Evolutionary conservation across 1,284 basidiomycete species (phyloP), one percentile per base, ranked within the genome.

Genomic region (Sporisorium exsertum): DNA sequence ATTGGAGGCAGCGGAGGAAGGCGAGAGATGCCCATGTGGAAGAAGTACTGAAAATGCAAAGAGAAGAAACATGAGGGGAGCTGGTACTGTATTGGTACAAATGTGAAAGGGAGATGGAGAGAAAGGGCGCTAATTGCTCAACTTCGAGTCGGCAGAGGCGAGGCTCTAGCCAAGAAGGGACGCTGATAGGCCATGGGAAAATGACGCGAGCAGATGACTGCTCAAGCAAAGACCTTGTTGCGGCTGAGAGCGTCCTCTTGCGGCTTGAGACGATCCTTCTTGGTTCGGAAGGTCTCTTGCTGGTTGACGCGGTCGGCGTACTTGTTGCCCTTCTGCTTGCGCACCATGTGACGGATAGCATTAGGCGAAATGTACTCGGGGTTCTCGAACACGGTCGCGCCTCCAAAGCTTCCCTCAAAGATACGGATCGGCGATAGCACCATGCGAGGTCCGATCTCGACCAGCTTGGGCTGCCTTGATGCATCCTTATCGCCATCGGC

Each of bases 381-480:
- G 87, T 99, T 99, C 53, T 95, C 95, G 85, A 93, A 99, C 18
- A 99, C 91, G 4, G 95, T 97, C 26, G 94, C 94, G 18, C 97
- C 97, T 67, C 91, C 90, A 87, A 81, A 77, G 72, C 77, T 79
- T 22, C 97, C 97, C 87, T 99, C 97, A 84, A 99, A 99, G 76
- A 99, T 95, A 64, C 94, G 92, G 83, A 99, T 98, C 8, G 97
- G 97, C 42, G 94, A 97, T 57, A 99, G 88, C 37, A 99, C 97
- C 86, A 99, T 97, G 52, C 97, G 91, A 24, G 97, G 97, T 7
- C 97, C 97, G 74, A 99, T 98, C 63, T 85, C 84, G 37, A 82
- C 77, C 26, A 85, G 65, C 56, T 81, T 85, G 29, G 84, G 82
- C 57, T 80, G 75, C 22, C 42, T 63, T n/a, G 61, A 47, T 45